These are phyloP conservation scores for Trametes elegans DNA, from an alignment of 768 basidiomycete genomes.

Conservation along the genomic window DNA sequence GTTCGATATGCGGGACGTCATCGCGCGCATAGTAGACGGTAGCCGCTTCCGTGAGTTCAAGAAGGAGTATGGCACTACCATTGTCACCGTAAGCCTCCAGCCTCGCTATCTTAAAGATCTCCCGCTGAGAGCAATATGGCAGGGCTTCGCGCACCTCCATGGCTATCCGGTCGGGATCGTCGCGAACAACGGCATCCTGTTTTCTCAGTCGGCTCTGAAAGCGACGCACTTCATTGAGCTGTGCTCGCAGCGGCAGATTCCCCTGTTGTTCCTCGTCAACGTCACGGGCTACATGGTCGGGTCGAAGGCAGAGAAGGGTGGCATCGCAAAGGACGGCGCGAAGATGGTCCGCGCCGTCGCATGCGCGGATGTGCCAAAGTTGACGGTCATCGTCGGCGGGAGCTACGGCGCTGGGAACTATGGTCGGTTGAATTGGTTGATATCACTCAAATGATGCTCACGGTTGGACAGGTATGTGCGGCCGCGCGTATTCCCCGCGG, in stretches of 20 bases:
- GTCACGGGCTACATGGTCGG: constrained; percentile 99
- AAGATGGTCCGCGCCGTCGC: constrained; percentile 98
- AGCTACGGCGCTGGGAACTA: constrained; percentile 97
- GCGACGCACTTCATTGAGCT: constrained; percentile 95
- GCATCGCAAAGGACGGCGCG: constrained; percentile 93
- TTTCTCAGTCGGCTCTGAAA: constrained; percentile 91
- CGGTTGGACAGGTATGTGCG: constrained; percentile 76
- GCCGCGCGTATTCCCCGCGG: constrained; percentile 90
- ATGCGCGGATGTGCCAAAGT: constrained; percentile 90
- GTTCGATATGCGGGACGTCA: constrained; percentile 94
- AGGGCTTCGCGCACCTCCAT: constrained; percentile 89
- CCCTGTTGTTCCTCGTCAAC: constrained; percentile 91
- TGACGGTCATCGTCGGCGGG: constrained; percentile 90
- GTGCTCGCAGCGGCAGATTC: constrained; percentile 88
- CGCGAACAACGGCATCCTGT: constrained; percentile 93
- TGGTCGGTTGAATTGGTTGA: constrained; percentile 44
- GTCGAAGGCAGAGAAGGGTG: constrained; percentile 90
- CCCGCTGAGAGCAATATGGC: too few relatives aligned
- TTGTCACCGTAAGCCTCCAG: constrained; percentile 67
- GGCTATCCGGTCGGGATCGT: constrained; percentile 90
- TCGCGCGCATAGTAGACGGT: constrained; percentile 88
- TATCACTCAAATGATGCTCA: constrained; percentile 6
- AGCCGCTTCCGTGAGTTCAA: constrained; percentile 94
- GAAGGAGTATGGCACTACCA: constrained; percentile 89
- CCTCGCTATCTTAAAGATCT: not conserved